phyloP scores from a whole-genome alignment of 345 rosid species.

The Gossypium australe region DNA sequence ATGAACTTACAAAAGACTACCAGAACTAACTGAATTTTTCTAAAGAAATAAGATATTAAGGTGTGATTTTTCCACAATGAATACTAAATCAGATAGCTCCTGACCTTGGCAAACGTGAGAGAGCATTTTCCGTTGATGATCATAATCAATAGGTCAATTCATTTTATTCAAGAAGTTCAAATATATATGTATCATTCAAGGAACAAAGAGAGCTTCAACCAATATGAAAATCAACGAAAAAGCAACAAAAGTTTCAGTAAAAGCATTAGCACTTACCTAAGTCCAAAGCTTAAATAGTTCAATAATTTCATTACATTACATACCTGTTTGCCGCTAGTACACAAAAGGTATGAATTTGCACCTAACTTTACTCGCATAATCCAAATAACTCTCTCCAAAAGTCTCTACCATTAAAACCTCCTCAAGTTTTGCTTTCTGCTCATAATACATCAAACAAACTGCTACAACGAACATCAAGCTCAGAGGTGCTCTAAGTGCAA shows the following conservation, averaged over 20 bases:
- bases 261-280: background rate
- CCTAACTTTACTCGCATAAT: slow-evolving; percentile 67
- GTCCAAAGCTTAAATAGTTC: slow-evolving; percentile 10
- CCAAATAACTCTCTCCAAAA: slow-evolving; percentile 60
- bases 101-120: background rate
- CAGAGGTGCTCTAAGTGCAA: slow-evolving; percentile 71
- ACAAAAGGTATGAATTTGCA: slow-evolving; percentile 77
- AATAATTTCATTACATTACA: slow-evolving; percentile 17
- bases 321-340: slow-evolving; percentile 46
- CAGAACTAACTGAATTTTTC: background rate
- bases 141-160: background rate
- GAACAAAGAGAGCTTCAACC: background rate
- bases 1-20: background rate
- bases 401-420: slow-evolving; percentile 71
- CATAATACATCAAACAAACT: slow-evolving; percentile 63
- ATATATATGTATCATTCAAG: background rate
- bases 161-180: slow-evolving; percentile 6
- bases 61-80: background rate
- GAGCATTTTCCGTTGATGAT: background rate
- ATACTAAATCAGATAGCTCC: background rate
- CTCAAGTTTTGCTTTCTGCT: slow-evolving; percentile 65
- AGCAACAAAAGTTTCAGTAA: background rate
- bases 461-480: slow-evolving; percentile 58
- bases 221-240: background rate
- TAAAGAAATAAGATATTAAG: background rate